Conservation (phyloP, 257 asterid genomes). For the Striga asiatica region DNA sequence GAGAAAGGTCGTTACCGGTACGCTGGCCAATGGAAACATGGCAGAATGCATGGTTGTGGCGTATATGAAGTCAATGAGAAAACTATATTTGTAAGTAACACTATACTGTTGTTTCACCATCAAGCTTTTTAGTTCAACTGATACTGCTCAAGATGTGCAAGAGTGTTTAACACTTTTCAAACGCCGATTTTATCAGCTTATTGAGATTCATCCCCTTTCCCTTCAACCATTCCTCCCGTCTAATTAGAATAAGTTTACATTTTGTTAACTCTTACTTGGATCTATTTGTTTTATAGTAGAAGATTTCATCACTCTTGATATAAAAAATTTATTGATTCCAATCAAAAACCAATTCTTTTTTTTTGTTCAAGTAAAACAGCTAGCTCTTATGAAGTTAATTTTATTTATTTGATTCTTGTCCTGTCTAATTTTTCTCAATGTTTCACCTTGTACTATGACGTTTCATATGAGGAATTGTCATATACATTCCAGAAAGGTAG, state of each 20-base stretch:
- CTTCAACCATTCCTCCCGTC: too few relatives aligned
- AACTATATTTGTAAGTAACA: conserved; percentile 49
- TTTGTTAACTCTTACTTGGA: conserved; percentile 7
- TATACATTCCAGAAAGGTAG: neutral
- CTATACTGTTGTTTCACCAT: conserved; percentile 13
- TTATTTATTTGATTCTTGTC: neutral
- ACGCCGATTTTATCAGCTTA: too few relatives aligned
- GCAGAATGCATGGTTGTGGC: conserved; percentile 98
- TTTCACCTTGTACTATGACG: conserved; percentile 2
- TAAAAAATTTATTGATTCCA: neutral
- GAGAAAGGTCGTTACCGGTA: conserved; percentile 93
- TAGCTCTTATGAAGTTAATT: neutral
- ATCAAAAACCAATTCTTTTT: neutral
- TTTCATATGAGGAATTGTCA: neutral
- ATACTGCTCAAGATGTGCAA: too few relatives aligned
- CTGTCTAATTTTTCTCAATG: neutral
- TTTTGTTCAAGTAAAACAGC: neutral
- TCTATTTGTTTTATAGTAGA: neutral
- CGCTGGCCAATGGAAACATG: conserved; percentile 99
- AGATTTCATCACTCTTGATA: conserved; percentile 3
- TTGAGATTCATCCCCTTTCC: too few relatives aligned
- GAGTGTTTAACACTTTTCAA: too few relatives aligned
- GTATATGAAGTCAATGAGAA: conserved; percentile 87
- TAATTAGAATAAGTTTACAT: too few relatives aligned
- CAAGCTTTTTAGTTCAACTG: too few relatives aligned